These are phyloP conservation scores for Aspergillus olivimuriae DNA, from an alignment of 495 filamentous ascomycete genomes.

Conservation along the genomic window DNA sequence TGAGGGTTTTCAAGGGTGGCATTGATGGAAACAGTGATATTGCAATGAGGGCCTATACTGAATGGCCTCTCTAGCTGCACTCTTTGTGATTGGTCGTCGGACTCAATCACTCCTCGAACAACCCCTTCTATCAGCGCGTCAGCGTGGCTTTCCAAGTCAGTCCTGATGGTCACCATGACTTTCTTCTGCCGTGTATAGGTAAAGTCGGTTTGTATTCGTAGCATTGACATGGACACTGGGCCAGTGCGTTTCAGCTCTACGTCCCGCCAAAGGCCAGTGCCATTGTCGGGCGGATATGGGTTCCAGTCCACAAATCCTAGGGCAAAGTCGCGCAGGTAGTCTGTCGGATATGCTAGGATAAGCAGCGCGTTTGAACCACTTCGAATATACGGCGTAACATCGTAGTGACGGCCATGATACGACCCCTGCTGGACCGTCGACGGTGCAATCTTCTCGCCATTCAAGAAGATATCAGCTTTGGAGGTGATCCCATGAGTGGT, in stretches of 20 bases:
- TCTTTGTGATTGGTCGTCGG: conserved; percentile 11
- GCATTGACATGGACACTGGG: conserved; percentile 41
- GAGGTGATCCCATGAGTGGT: conserved; percentile 55
- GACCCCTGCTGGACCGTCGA: conserved; percentile 47
- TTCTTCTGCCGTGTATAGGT: conserved; percentile 17
- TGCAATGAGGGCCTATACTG: conserved; percentile 30
- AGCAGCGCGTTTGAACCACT: conserved; percentile 41
- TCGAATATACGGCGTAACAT: conserved; percentile 40
- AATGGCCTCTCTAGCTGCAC: conserved; percentile 23
- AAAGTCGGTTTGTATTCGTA: conserved; percentile 44
- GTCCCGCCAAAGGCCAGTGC: conserved; percentile 57
- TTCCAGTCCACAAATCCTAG: conserved; percentile 64
- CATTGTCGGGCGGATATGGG: conserved; percentile 52
- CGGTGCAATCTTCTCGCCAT: conserved; percentile 46
- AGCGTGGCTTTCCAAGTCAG: conserved; percentile 45
- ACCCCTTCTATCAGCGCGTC: conserved; percentile 25
- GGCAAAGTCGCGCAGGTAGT: conserved; percentile 53
- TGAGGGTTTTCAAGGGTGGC: conserved; percentile 45
- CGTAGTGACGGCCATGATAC: conserved; percentile 49
- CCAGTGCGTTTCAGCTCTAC: conserved; percentile 55
- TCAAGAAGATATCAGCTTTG: conserved; percentile 55
- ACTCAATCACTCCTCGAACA: conserved; percentile 31
- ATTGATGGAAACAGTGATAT: conserved; percentile 30
- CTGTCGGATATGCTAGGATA: conserved; percentile 49
- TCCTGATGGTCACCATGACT: conserved; percentile 38